Percentiles rank a stretch among this genome's conserved stretches.
phyloP scores from a whole-genome alignment of 225 moss, liverwort and hornwort genomes.

The Rhytidiadelphus loreus region DNA sequence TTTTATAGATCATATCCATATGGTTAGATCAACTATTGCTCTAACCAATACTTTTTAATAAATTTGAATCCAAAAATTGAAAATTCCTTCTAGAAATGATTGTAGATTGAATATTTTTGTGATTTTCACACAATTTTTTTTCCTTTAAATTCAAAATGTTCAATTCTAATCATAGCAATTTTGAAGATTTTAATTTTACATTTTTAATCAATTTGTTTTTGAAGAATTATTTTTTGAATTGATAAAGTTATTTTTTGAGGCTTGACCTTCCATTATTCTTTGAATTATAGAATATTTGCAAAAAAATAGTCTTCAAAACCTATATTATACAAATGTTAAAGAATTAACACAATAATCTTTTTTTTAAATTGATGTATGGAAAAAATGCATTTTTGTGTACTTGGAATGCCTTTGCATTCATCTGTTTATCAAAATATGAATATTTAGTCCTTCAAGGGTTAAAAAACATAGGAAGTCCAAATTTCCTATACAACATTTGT shows the following conservation, averaged over 20 bases:
- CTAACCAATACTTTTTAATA: not conserved
- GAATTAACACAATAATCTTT: not conserved
- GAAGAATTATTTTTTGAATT: not conserved
- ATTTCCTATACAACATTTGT: not conserved
- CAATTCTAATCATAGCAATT: not conserved
- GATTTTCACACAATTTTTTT: not conserved
- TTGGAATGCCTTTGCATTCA: not conserved
- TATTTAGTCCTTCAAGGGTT: not conserved
- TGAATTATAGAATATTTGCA: not conserved
- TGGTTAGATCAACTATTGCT: not conserved
- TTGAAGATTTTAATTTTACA: not conserved
- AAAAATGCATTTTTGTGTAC: not conserved
- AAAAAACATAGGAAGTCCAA: not conserved
- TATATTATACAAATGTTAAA: not conserved
- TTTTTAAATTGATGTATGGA: not conserved
- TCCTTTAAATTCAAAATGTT: not conserved
- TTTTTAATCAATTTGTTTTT: not conserved
- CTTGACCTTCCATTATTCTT: fast-evolving
- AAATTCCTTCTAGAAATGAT: not conserved
- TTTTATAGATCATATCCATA: not conserved
- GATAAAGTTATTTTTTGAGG: not conserved
- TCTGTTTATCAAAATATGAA: not conserved
- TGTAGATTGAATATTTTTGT: not conserved
- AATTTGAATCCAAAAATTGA: not conserved
- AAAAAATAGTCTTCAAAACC: too few species aligned